Percentiles rank a stretch among this genome's conserved stretches.
Conservation (phyloP, 768 basidiomycete genomes). For the Leccinum arenicola region DNA sequence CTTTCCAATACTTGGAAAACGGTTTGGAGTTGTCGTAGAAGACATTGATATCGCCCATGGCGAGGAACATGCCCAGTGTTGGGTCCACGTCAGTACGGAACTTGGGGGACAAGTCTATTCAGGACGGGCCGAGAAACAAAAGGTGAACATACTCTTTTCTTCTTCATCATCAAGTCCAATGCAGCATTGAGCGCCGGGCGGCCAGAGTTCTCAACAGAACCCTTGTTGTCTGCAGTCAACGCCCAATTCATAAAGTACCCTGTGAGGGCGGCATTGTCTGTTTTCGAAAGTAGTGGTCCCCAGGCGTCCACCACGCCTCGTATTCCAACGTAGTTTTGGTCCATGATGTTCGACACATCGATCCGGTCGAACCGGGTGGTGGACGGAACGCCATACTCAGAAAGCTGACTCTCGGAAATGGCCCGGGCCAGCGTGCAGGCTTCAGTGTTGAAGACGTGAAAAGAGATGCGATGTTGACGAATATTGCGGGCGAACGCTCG, state of each 20-base stretch:
- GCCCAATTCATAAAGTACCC: slow-evolving; percentile 52
- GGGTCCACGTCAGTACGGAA: slow-evolving; percentile 7
- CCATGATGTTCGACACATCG: slow-evolving; percentile 48
- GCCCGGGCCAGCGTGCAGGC: slow-evolving; percentile 40
- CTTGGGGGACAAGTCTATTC: slow-evolving; percentile 3
- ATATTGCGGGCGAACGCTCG: slow-evolving; percentile 36
- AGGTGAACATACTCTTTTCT: slow-evolving; percentile 14
- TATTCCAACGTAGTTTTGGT: slow-evolving; percentile 41
- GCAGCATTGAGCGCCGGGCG: not conserved
- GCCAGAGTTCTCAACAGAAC: slow-evolving; percentile 7
- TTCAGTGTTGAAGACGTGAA: slow-evolving; percentile 37
- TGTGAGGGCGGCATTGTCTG: slow-evolving; percentile 32
- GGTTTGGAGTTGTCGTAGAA: slow-evolving; percentile 38
- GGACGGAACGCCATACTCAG: slow-evolving; percentile 20
- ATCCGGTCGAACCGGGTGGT: slow-evolving; percentile 42
- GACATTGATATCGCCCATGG: slow-evolving; percentile 13
- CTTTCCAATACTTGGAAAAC: slow-evolving; percentile 35
- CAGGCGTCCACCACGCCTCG: slow-evolving; percentile 32
- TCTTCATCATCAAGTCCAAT: slow-evolving; percentile 13
- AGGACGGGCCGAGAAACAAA: not conserved
- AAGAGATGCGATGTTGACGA: slow-evolving; percentile 31
- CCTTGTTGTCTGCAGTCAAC: not conserved
- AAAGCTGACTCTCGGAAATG: slow-evolving; percentile 23
- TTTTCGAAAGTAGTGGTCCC: slow-evolving; percentile 37
- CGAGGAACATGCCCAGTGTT: not conserved